Base-by-base conservation (phyloP, 106 monocot species). In the Agapanthus africanus region DNA sequence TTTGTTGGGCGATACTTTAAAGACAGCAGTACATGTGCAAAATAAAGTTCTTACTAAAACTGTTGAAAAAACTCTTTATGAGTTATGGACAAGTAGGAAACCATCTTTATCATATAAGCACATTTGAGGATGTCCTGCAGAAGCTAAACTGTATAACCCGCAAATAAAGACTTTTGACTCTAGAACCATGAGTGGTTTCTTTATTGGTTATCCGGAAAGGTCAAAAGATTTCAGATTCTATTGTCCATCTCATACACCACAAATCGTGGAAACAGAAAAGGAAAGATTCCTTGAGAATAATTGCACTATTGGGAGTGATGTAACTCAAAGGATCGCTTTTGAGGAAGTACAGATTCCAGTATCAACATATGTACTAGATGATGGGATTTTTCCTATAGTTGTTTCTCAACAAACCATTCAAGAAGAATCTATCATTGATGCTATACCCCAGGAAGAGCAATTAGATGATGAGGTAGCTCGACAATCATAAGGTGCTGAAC, bases 1-100 rank as follows among this genome's bases (percentile, higher is more conserved):
- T 4, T 69, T 37, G 37, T 69, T 15, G 69, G 35, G 50, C 34
- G 69, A 69, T 16, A 51, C 69, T 15, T 52, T 52, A 51, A 50
- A 69, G 23, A 52, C 34, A 6, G 19, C n/a, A 16, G 69, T 69
- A 16, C 44, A 46, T 16, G 30, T 42, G 54, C 26, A n/a, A n/a
- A n/a, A n/a, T 11, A n/a, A n/a, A n/a, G n/a, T 52, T 21, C 35
- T 52, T 4, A 69, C 37, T 35, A 49, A 26, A 13, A 51, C 40
- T 33, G 37, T 21, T 18, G 19, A 4, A 19, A 69, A 69, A 35
- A 42, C 50, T 13, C 30, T 50, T 30, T n/a, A n/a, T n/a, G n/a
- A n/a, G n/a, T n/a, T n/a, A n/a, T n/a, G n/a, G n/a, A n/a, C n/a
- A n/a, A n/a, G 49, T 7, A 25, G 69, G 16, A 69, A 69, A 51